Percentiles rank a stretch among this genome's conserved stretches.
Conservation (phyloP, 345 rosid species). For the Laguncularia racemosa region DNA sequence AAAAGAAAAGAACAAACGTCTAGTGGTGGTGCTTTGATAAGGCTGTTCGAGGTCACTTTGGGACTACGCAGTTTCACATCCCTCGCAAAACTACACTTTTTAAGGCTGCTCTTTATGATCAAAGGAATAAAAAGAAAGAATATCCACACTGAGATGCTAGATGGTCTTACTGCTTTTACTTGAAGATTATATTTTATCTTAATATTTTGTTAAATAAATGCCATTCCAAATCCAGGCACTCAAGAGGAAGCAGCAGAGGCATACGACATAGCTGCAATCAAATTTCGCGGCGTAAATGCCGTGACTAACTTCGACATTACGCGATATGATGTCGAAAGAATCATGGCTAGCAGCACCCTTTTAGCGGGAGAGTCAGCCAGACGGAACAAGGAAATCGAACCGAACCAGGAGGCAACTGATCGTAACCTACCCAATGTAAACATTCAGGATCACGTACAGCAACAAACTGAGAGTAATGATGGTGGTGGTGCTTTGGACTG, state of each 20-base stretch:
- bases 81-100: too few species aligned
- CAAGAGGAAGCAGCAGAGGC: slow-evolving; percentile 93
- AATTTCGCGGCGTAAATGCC: slow-evolving; percentile 70
- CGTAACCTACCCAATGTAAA: slow-evolving; percentile 2
- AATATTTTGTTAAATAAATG: neutral
- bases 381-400: slow-evolving; percentile 34
- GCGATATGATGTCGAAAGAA: slow-evolving; percentile 67
- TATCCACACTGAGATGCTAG: neutral
- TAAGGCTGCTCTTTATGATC: neutral
- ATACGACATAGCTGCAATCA: slow-evolving; percentile 71
- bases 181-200: neutral
- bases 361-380: slow-evolving; percentile 67
- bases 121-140: neutral
- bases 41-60: slow-evolving; percentile 5
- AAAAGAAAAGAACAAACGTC: slow-evolving; percentile 2
- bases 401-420: slow-evolving; percentile 16
- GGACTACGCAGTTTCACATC: too few species aligned
- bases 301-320: slow-evolving; percentile 76
- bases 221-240: slow-evolving; percentile 31
- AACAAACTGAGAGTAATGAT: slow-evolving; percentile 14
- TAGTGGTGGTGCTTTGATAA: slow-evolving; percentile 9
- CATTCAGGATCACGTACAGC: neutral
- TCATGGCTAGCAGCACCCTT: slow-evolving; percentile 63
- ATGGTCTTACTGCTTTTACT: neutral
- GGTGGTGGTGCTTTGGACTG: slow-evolving; percentile 27